A percentile compares a stretch with the other conserved stretches of the same genome.
phyloP scores from a whole-genome alignment of 768 basidiomycete species.

The Serendipita indica region DNA sequence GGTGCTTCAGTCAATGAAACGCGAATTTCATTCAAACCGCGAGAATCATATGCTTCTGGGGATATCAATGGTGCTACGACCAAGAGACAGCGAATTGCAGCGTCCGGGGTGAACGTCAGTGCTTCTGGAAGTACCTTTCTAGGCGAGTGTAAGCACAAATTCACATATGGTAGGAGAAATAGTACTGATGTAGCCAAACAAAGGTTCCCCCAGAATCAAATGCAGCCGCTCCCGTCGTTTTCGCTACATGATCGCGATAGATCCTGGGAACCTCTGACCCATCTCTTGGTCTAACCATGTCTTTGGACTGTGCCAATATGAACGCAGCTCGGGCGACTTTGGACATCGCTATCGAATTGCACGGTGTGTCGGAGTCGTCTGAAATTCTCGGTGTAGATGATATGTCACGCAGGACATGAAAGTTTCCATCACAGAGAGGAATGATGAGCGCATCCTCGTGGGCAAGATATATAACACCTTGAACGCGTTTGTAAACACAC shows the following conservation, averaged over 20 bases:
- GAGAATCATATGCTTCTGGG: not conserved
- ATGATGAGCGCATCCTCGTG: conserved; percentile 40
- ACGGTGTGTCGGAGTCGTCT: conserved; percentile 11
- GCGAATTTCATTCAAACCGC: not conserved
- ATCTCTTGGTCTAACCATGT: not conserved
- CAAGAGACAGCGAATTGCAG: not conserved
- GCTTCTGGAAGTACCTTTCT: not conserved
- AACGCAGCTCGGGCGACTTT: conserved; percentile 37
- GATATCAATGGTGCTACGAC: not conserved
- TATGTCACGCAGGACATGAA: conserved; percentile 43
- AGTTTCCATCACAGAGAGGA: conserved; percentile 53
- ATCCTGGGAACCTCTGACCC: not conserved
- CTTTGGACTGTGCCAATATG: conserved; percentile 17
- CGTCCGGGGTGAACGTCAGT: not conserved
- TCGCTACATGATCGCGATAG: not conserved
- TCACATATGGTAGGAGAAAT: not conserved
- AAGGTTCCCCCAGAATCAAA: not conserved
- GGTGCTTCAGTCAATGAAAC: not conserved
- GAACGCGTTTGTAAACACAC: not conserved
- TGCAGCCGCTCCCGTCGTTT: not conserved
- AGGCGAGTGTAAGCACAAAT: not conserved
- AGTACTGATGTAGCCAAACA: not conserved
- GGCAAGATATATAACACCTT: conserved; percentile 31
- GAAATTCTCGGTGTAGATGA: conserved; percentile 27
- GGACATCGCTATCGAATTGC: conserved; percentile 28